Evolutionary conservation across 768 basidiomycete species (phyloP).

Genomic region (Dacryopinax spathularia): DNA sequence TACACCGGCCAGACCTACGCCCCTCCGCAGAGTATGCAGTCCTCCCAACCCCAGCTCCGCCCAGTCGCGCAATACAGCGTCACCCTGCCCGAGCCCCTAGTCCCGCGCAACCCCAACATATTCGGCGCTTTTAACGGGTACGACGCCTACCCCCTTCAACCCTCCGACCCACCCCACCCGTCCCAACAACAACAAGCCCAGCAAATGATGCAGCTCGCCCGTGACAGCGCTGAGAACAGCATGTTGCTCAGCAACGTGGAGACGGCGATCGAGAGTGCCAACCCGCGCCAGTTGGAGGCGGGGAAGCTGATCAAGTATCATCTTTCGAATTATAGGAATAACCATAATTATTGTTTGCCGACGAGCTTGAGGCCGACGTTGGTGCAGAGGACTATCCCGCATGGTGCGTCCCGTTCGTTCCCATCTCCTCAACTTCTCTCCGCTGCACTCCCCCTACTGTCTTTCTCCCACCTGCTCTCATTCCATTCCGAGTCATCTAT

Average conservation of each 20-base stretch:
- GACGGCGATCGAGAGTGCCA: not conserved
- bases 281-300: slow-evolving; percentile 59
- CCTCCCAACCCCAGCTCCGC: too few relatives aligned
- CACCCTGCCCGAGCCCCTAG: not conserved
- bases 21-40: not conserved
- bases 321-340: slow-evolving; percentile 75
- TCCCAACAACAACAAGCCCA: not conserved
- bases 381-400: slow-evolving; percentile 77
- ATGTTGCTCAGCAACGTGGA: not conserved
- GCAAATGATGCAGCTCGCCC: not conserved
- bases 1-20: not conserved
- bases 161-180: too few relatives aligned
- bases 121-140: not conserved
- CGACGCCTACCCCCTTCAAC: not conserved
- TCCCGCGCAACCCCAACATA: slow-evolving; percentile 1
- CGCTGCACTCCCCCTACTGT: not conserved
- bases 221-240: not conserved
- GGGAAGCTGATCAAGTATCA: slow-evolving; percentile 76
- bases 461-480: not conserved
- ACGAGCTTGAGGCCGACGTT: slow-evolving; percentile 74
- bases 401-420: slow-evolving; percentile 38
- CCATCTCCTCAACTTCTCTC: not conserved
- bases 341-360: slow-evolving; percentile 75
- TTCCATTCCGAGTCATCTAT: not conserved
- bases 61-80: not conserved